These are phyloP conservation scores for Darksidea phi DNA, from an alignment of 495 filamentous ascomycete genomes.

Conservation along the genomic window DNA sequence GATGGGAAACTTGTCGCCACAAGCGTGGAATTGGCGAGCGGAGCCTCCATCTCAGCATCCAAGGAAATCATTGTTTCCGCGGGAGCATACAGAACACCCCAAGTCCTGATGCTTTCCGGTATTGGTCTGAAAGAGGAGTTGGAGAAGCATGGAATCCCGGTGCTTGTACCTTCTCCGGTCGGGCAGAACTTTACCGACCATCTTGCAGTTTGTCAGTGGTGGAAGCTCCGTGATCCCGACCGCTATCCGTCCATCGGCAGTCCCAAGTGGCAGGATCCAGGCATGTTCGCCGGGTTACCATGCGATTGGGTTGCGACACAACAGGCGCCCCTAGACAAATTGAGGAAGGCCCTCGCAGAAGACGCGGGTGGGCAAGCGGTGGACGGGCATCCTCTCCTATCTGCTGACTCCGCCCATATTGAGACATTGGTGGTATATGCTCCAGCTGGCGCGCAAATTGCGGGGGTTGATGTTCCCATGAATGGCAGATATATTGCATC, in stretches of 20 bases:
- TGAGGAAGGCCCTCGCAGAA: not conserved
- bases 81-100: conserved; percentile 16
- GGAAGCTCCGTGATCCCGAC: conserved; percentile 5
- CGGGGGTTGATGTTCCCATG: not conserved
- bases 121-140: conserved; percentile 11
- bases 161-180: not conserved
- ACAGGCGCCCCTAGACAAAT: not conserved
- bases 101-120: conserved; percentile 26
- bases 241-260: not conserved
- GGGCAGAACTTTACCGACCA: conserved; percentile 14
- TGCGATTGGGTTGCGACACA: conserved; percentile 4
- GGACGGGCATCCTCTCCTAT: not conserved
- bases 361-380: not conserved
- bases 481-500: conserved; percentile 3
- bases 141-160: not conserved
- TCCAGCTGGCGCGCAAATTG: not conserved
- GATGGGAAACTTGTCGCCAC: conserved; percentile 1
- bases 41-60: conserved; percentile 7
- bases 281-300: not conserved
- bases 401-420: not conserved
- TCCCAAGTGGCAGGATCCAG: not conserved
- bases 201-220: not conserved
- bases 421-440: not conserved
- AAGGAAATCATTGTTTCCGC: conserved; percentile 22
- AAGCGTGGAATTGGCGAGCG: conserved; percentile 4